Conservation (phyloP, 805 yeast species). For the Saturnispora serradocipensis region DNA sequence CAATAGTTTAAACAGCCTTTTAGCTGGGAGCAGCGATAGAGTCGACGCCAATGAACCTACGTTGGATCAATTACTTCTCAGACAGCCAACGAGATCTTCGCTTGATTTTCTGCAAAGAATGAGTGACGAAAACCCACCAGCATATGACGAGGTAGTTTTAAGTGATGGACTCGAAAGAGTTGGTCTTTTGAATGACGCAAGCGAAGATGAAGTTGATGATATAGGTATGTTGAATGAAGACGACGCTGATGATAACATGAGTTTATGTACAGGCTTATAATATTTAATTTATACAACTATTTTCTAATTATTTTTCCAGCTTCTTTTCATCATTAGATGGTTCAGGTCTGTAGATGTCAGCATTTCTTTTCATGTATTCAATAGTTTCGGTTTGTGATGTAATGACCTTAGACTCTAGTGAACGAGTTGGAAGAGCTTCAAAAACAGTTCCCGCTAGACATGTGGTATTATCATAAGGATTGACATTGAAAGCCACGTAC, state of each 20-base stretch:
- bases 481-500: conserved; percentile 52
- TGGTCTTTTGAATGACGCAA: conserved; percentile 21
- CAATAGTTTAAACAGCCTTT: conserved; percentile 3
- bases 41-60: background rate
- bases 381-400: conserved; percentile 24
- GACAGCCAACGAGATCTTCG: conserved; percentile 21
- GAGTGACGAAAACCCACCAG: conserved; percentile 18
- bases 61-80: conserved; percentile 4
- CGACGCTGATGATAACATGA: conserved; percentile 5
- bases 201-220: conserved; percentile 5
- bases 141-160: conserved; percentile 18
- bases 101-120: conserved; percentile 11
- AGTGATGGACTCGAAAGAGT: conserved; percentile 18
- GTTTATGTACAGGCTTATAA: conserved; percentile 7
- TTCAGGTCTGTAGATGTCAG: conserved; percentile 31
- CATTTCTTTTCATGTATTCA: conserved; percentile 25
- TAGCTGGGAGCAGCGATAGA: background rate
- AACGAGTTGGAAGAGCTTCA: conserved; percentile 41
- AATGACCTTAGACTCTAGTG: conserved; percentile 21
- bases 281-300: background rate
- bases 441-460: conserved; percentile 59
- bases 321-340: conserved; percentile 21
- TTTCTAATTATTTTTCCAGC: conserved; percentile 8
- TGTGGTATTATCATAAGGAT: conserved; percentile 48
- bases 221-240: background rate